Evolutionary conservation across 2,329 filamentous ascomycete genomes (phyloP), one percentile per base, ranked within the genome.

Genomic region (Cephalotrichum gorgonifer): DNA sequence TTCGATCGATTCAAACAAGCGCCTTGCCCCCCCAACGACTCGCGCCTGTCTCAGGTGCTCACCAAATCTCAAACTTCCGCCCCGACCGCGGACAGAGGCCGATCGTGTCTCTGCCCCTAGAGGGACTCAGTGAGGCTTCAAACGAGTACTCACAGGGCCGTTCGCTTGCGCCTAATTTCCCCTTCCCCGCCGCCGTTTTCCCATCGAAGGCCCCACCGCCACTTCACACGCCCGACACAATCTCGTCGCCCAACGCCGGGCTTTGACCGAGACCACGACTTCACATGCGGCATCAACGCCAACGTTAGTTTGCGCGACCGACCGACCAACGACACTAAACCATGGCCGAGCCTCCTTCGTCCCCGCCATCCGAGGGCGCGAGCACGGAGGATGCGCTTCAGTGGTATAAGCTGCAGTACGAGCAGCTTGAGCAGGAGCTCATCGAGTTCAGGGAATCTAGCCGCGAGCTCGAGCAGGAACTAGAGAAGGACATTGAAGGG

Each of bases 401-500:
- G 51, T 96, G 93, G 78, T 98, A 97, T 79, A 98, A 98, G 73
- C 70, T 81, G 48, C 91, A 97, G 65, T 97, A 97, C 70, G 89
- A 94, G 68, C 82, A 88, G 63, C 78, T 98, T 33, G 93, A 96
- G 68, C 75, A 82, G 48, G 93, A 98, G 66, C 79, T 98, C 53
- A 80, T 86, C 54, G 93, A 98, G 60, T 98, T 98, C 64, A 88
- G 95, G 62, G 78, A 88, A 51, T 95, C 89, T 49, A 96, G 90
- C 66, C 86, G 88, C 64, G 93, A 97, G 65, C 77, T 98, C 27
- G 93, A 98, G 67, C 81, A 85, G 44, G 93, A 97, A 67, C 74
- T 98, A 48, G 93, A 98, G 68, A 94, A 90, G 72, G 93, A 98
- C 64, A 84, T 98, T 50, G 91, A 97, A 59, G 85, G 88, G 42